These are phyloP conservation scores for Afroboletus lepidellus DNA, from an alignment of 1,284 basidiomycete species.

Conservation along the genomic window DNA sequence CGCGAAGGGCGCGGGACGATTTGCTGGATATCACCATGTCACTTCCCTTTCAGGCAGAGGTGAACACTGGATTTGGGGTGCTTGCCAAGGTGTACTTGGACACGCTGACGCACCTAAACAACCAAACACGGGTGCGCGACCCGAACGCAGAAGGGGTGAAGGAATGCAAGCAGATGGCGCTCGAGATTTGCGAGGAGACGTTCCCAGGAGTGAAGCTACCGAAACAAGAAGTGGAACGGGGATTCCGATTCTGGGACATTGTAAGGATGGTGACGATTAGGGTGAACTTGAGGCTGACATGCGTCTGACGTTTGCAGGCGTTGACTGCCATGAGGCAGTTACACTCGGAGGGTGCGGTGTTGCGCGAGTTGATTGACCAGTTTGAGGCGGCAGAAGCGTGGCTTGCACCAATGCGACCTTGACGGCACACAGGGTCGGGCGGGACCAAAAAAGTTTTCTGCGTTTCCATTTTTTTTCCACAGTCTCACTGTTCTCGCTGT, in stretches of 20 bases:
- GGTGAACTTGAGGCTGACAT: slow-evolving; percentile 23
- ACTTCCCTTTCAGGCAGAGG: slow-evolving; percentile 92
- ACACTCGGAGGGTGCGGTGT: slow-evolving; percentile 77
- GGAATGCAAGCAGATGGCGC: slow-evolving; percentile 83
- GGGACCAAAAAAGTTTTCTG: background rate
- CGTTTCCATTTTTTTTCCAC: background rate
- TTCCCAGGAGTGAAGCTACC: slow-evolving; percentile 91
- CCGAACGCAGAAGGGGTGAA: slow-evolving; percentile 74
- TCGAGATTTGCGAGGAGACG: slow-evolving; percentile 90
- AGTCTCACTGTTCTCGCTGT: background rate
- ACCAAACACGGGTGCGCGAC: slow-evolving; percentile 70
- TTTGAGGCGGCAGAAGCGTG: slow-evolving; percentile 94
- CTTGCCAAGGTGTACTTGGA: slow-evolving; percentile 95
- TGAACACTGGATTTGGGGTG: slow-evolving; percentile 97
- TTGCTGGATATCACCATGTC: slow-evolving; percentile 88
- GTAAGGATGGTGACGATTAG: slow-evolving; percentile 48
- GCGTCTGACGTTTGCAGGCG: slow-evolving; percentile 50
- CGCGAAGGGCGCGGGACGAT: slow-evolving; percentile 84
- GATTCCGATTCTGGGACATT: slow-evolving; percentile 98
- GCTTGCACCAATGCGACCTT: slow-evolving; percentile 89
- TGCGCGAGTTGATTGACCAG: slow-evolving; percentile 84
- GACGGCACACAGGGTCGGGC: slow-evolving; percentile 19
- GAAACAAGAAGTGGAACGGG: slow-evolving; percentile 86
- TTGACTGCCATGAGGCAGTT: slow-evolving; percentile 87
- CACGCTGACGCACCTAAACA: slow-evolving; percentile 85